Conservation (phyloP, 345 rosid genomes). For the Citrus cavaleriei region DNA sequence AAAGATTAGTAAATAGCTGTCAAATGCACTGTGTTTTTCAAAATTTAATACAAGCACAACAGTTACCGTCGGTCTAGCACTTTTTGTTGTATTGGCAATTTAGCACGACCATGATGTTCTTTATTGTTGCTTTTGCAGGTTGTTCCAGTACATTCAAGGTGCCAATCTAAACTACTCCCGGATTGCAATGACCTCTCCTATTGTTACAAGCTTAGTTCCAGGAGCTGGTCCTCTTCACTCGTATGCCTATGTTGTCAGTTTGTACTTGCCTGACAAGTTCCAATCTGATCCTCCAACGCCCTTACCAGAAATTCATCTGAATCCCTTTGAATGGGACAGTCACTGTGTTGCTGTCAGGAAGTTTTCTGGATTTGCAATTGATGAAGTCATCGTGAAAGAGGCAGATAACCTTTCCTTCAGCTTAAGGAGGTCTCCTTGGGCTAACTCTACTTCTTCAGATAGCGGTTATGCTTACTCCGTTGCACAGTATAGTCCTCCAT, state of each 20-base stretch:
- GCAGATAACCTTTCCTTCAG: slow-evolving; percentile 52
- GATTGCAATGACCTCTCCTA: slow-evolving; percentile 58
- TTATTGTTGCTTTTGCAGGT: slow-evolving; percentile 18
- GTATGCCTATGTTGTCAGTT: slow-evolving; percentile 44
- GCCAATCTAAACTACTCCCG: slow-evolving; percentile 68
- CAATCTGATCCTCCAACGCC: slow-evolving; percentile 57
- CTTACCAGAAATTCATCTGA: slow-evolving; percentile 46
- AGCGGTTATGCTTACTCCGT: slow-evolving; percentile 52
- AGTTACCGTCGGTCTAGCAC: too few species aligned
- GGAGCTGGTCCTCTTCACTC: slow-evolving; percentile 63
- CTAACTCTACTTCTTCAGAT: slow-evolving; percentile 27
- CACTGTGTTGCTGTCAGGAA: slow-evolving; percentile 55
- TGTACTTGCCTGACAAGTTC: slow-evolving; percentile 58
- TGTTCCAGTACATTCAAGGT: slow-evolving; percentile 65
- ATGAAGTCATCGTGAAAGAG: slow-evolving; percentile 38
- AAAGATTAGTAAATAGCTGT: too few species aligned
- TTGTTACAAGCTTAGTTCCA: slow-evolving; percentile 58
- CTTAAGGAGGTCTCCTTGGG: slow-evolving; percentile 57
- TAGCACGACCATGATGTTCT: too few species aligned
- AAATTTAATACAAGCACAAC: too few species aligned
- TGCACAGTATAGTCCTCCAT: slow-evolving; percentile 63
- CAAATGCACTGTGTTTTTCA: too few species aligned
- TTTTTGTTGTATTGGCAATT: too few species aligned
- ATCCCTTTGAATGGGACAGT: slow-evolving; percentile 36
- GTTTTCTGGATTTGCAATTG: slow-evolving; percentile 63